Conservation (phyloP, 352 stramenopile species). For the Discostella stelligera region DNA sequence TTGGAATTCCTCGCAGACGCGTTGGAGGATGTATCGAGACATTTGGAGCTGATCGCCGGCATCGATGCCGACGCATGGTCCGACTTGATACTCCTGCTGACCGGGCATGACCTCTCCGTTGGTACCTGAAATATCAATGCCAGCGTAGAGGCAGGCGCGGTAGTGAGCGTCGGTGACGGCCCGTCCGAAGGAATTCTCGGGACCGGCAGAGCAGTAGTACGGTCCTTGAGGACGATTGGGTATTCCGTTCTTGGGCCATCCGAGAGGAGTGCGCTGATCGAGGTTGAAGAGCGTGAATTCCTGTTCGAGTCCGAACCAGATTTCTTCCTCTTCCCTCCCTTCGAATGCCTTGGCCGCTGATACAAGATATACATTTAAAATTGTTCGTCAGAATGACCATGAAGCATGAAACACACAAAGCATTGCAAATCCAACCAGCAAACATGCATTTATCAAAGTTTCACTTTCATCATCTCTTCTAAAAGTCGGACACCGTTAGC, state of each 20-base stretch:
- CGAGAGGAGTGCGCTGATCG: slow-evolving; percentile 74
- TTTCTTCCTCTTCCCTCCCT: slow-evolving; percentile 72
- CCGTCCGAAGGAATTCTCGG: slow-evolving; percentile 94
- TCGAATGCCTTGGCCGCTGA: slow-evolving; percentile 74
- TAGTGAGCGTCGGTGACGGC: slow-evolving; percentile 94
- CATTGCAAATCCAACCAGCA: no score
- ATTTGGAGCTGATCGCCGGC: slow-evolving; percentile 96
- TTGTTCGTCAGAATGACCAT: not conserved
- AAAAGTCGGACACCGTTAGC: no score
- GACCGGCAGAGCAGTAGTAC: slow-evolving; percentile 87
- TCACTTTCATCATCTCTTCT: not conserved
- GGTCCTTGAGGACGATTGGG: slow-evolving; percentile 71
- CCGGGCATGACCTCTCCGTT: slow-evolving; percentile 98
- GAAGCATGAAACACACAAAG: not conserved
- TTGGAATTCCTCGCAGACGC: slow-evolving; percentile 96
- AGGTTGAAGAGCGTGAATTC: slow-evolving; percentile 86
- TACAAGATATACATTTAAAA: not conserved
- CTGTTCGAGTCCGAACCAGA: slow-evolving; percentile 97
- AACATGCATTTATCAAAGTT: not conserved
- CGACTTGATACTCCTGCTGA: slow-evolving; percentile 97
- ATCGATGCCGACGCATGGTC: slow-evolving; percentile 94
- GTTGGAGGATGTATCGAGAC: slow-evolving; percentile 94
- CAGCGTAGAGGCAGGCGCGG: slow-evolving; percentile 92
- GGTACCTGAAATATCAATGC: slow-evolving; percentile 93
- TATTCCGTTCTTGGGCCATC: slow-evolving; percentile 73